Evolutionary conservation across 2,329 filamentous ascomycete genomes (phyloP).

Genomic region (Rugonectria rugulosa): DNA sequence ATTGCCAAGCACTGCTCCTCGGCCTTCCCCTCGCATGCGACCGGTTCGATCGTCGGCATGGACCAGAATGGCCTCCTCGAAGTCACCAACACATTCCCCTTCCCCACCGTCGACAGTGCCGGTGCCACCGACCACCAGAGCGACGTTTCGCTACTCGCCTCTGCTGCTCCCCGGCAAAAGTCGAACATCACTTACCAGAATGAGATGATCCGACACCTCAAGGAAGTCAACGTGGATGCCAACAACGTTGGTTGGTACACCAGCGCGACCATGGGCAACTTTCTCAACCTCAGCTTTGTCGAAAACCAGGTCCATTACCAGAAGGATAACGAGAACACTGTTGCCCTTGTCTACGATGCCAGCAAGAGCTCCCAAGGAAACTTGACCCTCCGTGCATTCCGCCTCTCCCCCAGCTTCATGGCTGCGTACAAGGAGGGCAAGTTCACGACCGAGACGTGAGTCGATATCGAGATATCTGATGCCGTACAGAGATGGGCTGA

Average conservation of each 20-base stretch:
- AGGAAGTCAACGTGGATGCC: slow-evolving; percentile 97
- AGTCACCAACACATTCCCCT: slow-evolving; percentile 94
- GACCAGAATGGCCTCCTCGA: slow-evolving; percentile 82
- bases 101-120: slow-evolving; percentile 81
- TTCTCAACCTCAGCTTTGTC: slow-evolving; percentile 91
- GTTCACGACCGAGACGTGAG: slow-evolving; percentile 94
- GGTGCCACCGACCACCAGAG: slow-evolving; percentile 77
- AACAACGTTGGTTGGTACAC: slow-evolving; percentile 99
- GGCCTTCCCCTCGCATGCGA: slow-evolving; percentile 86
- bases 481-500: slow-evolving; percentile 6
- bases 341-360: slow-evolving; percentile 93
- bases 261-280: slow-evolving; percentile 98
- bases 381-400: slow-evolving; percentile 89
- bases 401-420: slow-evolving; percentile 88
- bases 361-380: slow-evolving; percentile 93
- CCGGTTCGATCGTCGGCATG: slow-evolving; percentile 92
- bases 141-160: slow-evolving; percentile 77
- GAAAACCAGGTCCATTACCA: slow-evolving; percentile 99
- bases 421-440: slow-evolving; percentile 94
- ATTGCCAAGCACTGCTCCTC: slow-evolving; percentile 95
- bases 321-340: slow-evolving; percentile 88
- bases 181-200: slow-evolving; percentile 87
- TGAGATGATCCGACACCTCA: slow-evolving; percentile 96
- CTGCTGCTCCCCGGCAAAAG: slow-evolving; percentile 91
- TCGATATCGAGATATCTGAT: background rate